Percentiles rank a stretch among this genome's conserved stretches.
Evolutionary conservation across 495 filamentous ascomycete species (phyloP).

Genomic region (Barbatosphaeria neglecta): DNA sequence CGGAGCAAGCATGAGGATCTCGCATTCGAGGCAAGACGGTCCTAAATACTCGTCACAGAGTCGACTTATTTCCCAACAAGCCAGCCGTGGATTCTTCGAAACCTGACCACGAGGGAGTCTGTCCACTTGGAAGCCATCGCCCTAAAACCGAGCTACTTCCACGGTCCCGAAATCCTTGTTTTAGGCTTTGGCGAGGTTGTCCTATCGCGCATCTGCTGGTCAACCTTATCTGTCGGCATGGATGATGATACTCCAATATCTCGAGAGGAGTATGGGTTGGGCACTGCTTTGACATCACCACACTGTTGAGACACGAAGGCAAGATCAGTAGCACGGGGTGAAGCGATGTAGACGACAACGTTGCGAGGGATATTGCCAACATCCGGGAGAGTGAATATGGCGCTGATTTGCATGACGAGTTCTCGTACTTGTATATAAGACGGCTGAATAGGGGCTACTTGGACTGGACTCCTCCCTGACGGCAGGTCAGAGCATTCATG

Average conservation of each 20-base stretch:
- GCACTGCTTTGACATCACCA: slow-evolving; percentile 2
- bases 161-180: slow-evolving; percentile 3
- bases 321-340: background rate
- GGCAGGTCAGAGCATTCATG: background rate
- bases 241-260: background rate
- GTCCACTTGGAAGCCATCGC: slow-evolving; percentile 15
- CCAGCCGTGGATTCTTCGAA: slow-evolving; percentile 19
- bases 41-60: slow-evolving; percentile 1
- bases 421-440: background rate
- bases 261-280: slow-evolving; percentile 15
- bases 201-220: slow-evolving; percentile 10
- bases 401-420: background rate
- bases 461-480: background rate
- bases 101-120: slow-evolving; percentile 17
- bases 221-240: slow-evolving; percentile 1
- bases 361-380: slow-evolving; percentile 1
- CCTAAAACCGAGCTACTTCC: slow-evolving; percentile 7
- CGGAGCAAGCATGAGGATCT: slow-evolving; percentile 1
- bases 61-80: slow-evolving; percentile 9
- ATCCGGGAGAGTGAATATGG: background rate
- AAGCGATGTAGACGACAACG: slow-evolving; percentile 2
- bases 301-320: slow-evolving; percentile 4
- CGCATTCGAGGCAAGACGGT: slow-evolving; percentile 1
- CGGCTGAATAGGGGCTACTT: too few relatives aligned
- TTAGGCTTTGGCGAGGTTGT: slow-evolving; percentile 11